Base-by-base conservation (phyloP, 2,329 filamentous ascomycete genomes). In the Ascochyta rabiei region DNA sequence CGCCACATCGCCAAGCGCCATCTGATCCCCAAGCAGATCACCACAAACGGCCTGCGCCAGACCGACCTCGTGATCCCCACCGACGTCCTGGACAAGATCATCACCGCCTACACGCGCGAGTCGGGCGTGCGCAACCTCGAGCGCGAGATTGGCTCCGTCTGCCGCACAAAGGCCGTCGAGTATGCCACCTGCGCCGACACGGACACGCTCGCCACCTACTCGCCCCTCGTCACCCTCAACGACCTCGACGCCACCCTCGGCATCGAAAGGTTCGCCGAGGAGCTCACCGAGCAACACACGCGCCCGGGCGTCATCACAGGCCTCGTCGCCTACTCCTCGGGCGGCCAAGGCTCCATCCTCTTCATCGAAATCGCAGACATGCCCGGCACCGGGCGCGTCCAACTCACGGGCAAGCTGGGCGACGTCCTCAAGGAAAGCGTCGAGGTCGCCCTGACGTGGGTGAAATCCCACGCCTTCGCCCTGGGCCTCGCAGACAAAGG, bases 281-380 rank as follows among this genome's bases (percentile, higher is more conserved):
- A 99, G 77, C 91, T 99, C 67, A 91, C 95, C 12, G 93, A 96
- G 74, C 91, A 90, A 70, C 86, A 85, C 34, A 82, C 72, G 62
- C 87, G 92, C 16, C 93, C 95, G 1, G 95, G 95, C 52, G 90
- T 99, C 52, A 93, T 99, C 33, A 99, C 95, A 0, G 95, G 95
- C 13, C 87, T 99, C 28, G 95, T 99, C 15, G 95, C 95, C 8
- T 99, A 97, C 79, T 91, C 89, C 69, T 89, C 89, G 4, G 93
- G 95, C 44, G 92, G 92, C 42, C 93, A 97, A 74, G 95, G 95
- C 59, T 93, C 90, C 71, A 99, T 99, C 68, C 83, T 99, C 51
- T 99, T 99, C 81, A 99, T 99, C 67, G 95, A 99, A 77, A 91
- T 97, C 39, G 91, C 93, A 10, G 93, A 96, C 71, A 98, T 98